Percentiles rank a stretch among this genome's conserved stretches.
These are phyloP conservation scores for Mycena albidolilacea DNA, from an alignment of 768 basidiomycete species.

Conservation along the genomic window DNA sequence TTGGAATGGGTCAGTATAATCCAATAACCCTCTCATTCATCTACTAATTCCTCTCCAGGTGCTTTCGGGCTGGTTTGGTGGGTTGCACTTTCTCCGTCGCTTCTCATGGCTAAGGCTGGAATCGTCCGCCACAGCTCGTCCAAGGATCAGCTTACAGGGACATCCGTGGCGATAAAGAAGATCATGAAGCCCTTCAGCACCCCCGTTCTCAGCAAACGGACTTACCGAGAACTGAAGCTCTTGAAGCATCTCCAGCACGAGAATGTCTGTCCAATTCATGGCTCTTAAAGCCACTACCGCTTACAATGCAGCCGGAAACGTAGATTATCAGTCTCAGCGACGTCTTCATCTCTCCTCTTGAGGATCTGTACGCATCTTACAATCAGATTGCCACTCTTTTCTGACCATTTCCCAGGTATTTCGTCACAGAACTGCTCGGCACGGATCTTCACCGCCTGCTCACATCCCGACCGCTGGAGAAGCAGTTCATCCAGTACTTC, in stretches of 20 bases:
- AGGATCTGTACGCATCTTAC: conserved; percentile 83
- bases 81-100: conserved; percentile 41
- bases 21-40: conserved; percentile 26
- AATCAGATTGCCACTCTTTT: conserved; percentile 13
- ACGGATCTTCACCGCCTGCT: conserved; percentile 98
- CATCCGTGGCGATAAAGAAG: conserved; percentile 99
- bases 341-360: conserved; percentile 99
- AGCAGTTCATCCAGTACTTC: conserved; percentile 99
- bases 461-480: conserved; percentile 96
- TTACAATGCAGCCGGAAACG: conserved; percentile 17
- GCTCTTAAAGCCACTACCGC: background rate
- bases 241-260: conserved; percentile 99
- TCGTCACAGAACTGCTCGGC: conserved; percentile 97
- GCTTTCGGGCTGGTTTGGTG: conserved; percentile 99
- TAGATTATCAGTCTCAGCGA: conserved; percentile 99
- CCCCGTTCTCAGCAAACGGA: conserved; percentile 97
- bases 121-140: conserved; percentile 73
- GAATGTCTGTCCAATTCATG: conserved; percentile 73
- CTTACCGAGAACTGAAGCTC: conserved; percentile 97
- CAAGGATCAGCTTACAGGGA: conserved; percentile 94
- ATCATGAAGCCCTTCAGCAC: conserved; percentile 99
- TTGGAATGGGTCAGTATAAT: conserved; percentile 91
- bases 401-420: conserved; percentile 77
- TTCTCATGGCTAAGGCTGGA: conserved; percentile 18
- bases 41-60: conserved; percentile 59